phyloP scores from a whole-genome alignment of 495 filamentous ascomycete genomes.

The Articulospora tetracladia region DNA sequence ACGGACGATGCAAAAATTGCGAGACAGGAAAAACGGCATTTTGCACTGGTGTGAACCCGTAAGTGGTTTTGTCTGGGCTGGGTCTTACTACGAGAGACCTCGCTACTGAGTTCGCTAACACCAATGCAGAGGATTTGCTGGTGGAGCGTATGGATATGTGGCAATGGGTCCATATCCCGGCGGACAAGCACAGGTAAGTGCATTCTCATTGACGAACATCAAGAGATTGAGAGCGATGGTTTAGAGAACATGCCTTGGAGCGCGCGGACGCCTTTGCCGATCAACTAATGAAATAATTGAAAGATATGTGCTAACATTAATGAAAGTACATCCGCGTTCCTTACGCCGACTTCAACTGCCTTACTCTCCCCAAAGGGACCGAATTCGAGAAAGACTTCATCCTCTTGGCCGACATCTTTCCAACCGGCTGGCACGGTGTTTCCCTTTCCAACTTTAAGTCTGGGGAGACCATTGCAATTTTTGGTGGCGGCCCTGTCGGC shows the following conservation, averaged over 20 bases:
- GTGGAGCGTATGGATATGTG: conserved; percentile 59
- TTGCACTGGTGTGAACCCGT: conserved; percentile 51
- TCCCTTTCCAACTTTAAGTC: conserved; percentile 49
- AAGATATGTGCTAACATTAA: background rate
- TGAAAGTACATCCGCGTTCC: conserved; percentile 42
- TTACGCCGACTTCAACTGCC: conserved; percentile 54
- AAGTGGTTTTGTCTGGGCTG: background rate
- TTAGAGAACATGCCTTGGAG: background rate
- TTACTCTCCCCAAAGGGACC: conserved; percentile 38
- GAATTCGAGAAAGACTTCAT: conserved; percentile 44
- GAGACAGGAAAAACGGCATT: conserved; percentile 56
- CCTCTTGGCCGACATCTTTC: conserved; percentile 54
- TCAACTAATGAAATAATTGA: background rate
- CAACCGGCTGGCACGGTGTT: conserved; percentile 58
- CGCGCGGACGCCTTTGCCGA: background rate
- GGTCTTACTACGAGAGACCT: background rate
- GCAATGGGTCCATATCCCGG: conserved; percentile 56
- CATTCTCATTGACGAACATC: background rate
- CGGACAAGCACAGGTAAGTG: conserved; percentile 11
- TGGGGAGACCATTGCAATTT: conserved; percentile 52
- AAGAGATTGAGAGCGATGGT: background rate
- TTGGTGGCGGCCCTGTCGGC: conserved; percentile 48
- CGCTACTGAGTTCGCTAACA: background rate
- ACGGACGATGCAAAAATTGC: conserved; percentile 55
- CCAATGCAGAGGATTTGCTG: conserved; percentile 41